phyloP scores from a whole-genome alignment of 2,329 filamentous ascomycete genomes.

The Hypoxylon sp. region DNA sequence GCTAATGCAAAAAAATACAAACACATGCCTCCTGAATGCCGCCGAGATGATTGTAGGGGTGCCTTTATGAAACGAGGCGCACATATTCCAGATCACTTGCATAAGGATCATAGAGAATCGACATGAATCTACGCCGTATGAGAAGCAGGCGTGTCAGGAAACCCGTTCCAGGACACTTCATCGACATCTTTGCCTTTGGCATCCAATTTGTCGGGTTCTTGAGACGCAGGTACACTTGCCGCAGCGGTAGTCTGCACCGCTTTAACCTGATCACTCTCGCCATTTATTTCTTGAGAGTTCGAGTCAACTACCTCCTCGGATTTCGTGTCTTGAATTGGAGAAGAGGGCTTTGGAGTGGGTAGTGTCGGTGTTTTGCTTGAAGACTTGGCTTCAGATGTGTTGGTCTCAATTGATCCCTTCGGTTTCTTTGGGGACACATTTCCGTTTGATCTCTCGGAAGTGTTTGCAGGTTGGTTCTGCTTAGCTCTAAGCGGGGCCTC shows the following conservation, averaged over 20 bases:
- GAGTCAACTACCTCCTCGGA: conserved; percentile 12
- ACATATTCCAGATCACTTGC: background rate
- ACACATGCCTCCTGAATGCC: conserved; percentile 11
- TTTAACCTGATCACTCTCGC: conserved; percentile 2
- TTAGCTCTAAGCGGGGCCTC: conserved; percentile 40
- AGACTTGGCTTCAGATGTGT: conserved; percentile 10
- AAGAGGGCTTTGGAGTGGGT: conserved; percentile 35
- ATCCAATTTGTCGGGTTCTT: conserved; percentile 30
- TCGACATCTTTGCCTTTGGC: conserved; percentile 43
- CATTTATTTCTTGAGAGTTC: conserved; percentile 11
- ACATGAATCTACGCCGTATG: conserved; percentile 21
- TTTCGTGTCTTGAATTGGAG: conserved; percentile 19
- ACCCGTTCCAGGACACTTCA: conserved; percentile 60
- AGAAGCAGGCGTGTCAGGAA: conserved; percentile 52
- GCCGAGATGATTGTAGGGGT: background rate
- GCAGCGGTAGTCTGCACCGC: background rate
- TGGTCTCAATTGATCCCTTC: conserved; percentile 9
- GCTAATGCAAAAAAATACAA: conserved; percentile 44
- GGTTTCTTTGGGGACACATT: conserved; percentile 6
- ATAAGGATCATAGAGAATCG: background rate
- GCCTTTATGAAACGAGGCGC: background rate
- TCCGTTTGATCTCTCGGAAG: background rate
- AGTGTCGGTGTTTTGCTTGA: conserved; percentile 7
- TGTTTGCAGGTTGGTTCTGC: conserved; percentile 20
- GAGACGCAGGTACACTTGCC: conserved; percentile 11